Base-by-base conservation (phyloP, 2,329 filamentous ascomycete species). In the Lasiodiplodia sp. region DNA sequence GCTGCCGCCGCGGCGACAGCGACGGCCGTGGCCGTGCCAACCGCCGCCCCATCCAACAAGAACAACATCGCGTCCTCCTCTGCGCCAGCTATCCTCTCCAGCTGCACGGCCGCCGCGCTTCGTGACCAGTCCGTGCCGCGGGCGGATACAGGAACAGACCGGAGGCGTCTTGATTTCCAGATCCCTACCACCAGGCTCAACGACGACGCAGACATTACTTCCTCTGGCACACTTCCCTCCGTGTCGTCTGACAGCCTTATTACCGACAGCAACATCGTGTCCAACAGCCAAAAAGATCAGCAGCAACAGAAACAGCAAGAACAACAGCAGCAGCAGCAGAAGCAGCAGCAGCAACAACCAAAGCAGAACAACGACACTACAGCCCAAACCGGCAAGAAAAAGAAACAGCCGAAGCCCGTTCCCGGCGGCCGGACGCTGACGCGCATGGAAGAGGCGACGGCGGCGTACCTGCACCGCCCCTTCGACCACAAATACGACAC, bases 371-470 rank as follows among this genome's bases (percentile, higher is more conserved):
- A 60, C 56, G 28, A 16, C 56, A 37, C 31, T 37, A 37, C 16
- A 7, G 12, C 18, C 2, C 6, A 34, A 31, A 18, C 3, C 23
- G 10, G 5, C 28, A n/a, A 34, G 16, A 34, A n/a, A 11, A 47
- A 47, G 40, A 16, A 31, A 4, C 49, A 23, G n/a, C 12, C 23
- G 37, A 25, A 52, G n/a, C 14, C 25, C 52, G 76, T 83, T 0
- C 74, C 79, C 25, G 82, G 82, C 11, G 82, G 82, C 21, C 78
- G 76, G 55, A 82, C 79, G 1, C 74, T 85, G 58, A 77, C 78
- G 1, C 74, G 73, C 23, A 85, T 85, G 82, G 81, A 85, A 69
- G 72, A 77, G 8, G 82, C 78, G 0, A 83, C 81, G 2, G 69
- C 73, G 1, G 73, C 71, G 14, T 84, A 85, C 70, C 72, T 85